Percentiles rank a stretch among this genome's conserved stretches.
phyloP scores from a whole-genome alignment of 148 eudicot genomes.

The Rhododendron ferrugineum region DNA sequence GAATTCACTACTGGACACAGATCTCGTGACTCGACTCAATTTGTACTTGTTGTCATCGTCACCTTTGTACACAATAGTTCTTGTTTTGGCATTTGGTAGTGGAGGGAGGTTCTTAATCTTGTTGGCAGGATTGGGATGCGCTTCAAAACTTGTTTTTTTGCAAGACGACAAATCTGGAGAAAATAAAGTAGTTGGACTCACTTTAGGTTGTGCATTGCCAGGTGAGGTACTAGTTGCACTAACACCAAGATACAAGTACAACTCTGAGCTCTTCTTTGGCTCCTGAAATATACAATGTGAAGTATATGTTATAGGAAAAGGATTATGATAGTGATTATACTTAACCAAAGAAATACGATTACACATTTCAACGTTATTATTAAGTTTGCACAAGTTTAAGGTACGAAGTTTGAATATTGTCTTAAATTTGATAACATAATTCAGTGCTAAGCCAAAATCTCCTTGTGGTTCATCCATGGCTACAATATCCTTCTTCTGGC shows the following conservation, averaged over 20 bases:
- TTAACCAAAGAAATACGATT: too few species aligned
- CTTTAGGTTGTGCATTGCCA: conserved; percentile 2
- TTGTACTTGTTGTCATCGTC: conserved; percentile 5
- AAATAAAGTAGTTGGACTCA: neutral
- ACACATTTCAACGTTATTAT: too few species aligned
- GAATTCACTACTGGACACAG: conserved; percentile 35
- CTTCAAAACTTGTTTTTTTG: conserved; percentile 7
- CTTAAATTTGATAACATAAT: neutral
- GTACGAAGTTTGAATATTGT: neutral
- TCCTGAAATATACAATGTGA: conserved; percentile 16
- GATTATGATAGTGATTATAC: too few species aligned
- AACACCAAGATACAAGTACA: conserved; percentile 2
- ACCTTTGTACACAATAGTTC: neutral
- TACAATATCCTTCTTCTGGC: conserved; percentile 15
- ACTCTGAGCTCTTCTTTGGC: conserved; percentile 14
- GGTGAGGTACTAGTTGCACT: conserved; percentile 24
- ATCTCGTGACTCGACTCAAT: conserved; percentile 24
- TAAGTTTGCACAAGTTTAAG: neutral
- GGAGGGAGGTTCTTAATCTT: conserved; percentile 31
- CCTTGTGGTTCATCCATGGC: conserved; percentile 14
- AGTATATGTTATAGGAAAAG: too few species aligned
- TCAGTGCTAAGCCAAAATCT: too few species aligned
- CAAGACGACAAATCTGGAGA: conserved; percentile 5
- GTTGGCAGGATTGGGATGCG: conserved; percentile 20
- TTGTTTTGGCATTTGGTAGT: conserved; percentile 18